Evolutionary conservation across 352 stramenopile genomes (phyloP), one percentile per base, ranked within the genome.

Genomic region (Phytophthora fragariaefolia): DNA sequence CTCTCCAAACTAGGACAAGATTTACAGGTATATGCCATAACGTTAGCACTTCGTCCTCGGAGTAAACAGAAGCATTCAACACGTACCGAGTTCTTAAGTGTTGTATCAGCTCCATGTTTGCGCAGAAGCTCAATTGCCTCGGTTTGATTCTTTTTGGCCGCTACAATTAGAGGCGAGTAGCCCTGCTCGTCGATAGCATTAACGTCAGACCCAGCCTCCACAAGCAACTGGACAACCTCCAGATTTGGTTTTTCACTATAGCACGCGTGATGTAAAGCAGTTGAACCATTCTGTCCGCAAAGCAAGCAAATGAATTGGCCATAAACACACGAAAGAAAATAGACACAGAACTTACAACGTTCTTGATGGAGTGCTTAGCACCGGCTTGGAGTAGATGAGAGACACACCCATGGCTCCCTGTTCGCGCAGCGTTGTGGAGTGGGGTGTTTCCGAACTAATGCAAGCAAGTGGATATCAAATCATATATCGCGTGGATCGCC

Each of bases 391-490:
- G 68, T 20, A 94, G 71, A 34, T 80, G 59, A 3, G 66, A 55
- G 10, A 92, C 86, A 34, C 82, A 91, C 24, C 40, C 62, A 2
- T 63, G 15, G n/a, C 57, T 85, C 1, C 82, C 86, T 9, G 82
- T 82, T 51, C 81, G 74, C 20, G 86, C 83, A 8, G 86, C 86
- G 48, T 90, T 91, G 45, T 94, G 86, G 22, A 94, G 56, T 13
- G 86, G 86, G 10, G 79, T 87, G 64, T 94, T 94, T 48, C 84
- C 86, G 73, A 93, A 94, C 85, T 93, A n/a, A n/a, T n/a, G 30
- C 20, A 42, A 28, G 9, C 9, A 51, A 45, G 12, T 49, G 4
- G 18, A 7, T 38, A 4, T 40, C 17, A 40, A 28, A n/a, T n/a
- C n/a, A n/a, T n/a, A n/a, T n/a, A n/a, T n/a, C n/a, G n/a, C n/a